Conservation (phyloP, 1,139 yeast genomes). For the Scheffersomyces parashehatae region DNA sequence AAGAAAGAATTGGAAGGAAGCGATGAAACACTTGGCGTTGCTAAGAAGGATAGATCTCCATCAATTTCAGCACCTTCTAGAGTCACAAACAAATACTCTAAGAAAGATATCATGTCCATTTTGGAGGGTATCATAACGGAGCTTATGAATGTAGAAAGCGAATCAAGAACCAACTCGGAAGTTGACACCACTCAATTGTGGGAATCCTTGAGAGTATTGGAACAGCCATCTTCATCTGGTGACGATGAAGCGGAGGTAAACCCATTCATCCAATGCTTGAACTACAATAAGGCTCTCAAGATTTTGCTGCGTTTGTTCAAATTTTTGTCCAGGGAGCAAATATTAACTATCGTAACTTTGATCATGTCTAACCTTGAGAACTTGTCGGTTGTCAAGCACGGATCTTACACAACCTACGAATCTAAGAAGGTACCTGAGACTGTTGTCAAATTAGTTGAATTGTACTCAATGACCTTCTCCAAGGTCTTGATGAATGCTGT, state of each 20-base stretch:
- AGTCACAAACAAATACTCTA: slow-evolving; percentile 35
- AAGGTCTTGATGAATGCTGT: slow-evolving; percentile 85
- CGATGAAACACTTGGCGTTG: slow-evolving; percentile 11
- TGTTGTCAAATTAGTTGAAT: slow-evolving; percentile 66
- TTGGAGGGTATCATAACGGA: slow-evolving; percentile 81
- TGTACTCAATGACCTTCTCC: slow-evolving; percentile 79
- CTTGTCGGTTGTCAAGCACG: slow-evolving; percentile 73
- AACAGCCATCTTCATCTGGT: slow-evolving; percentile 47
- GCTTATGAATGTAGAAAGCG: slow-evolving; percentile 79
- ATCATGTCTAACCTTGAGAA: slow-evolving; percentile 82
- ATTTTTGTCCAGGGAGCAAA: slow-evolving; percentile 75
- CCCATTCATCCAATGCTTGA: slow-evolving; percentile 82
- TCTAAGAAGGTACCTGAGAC: slow-evolving; percentile 53
- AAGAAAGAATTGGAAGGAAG: slow-evolving; percentile 20
- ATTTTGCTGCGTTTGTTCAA: slow-evolving; percentile 86
- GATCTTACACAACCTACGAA: slow-evolving; percentile 72
- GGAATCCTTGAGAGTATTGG: slow-evolving; percentile 73
- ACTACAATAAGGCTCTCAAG: slow-evolving; percentile 86
- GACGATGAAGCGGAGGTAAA: slow-evolving; percentile 52
- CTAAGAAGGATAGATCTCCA: slow-evolving; percentile 19
- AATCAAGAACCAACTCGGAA: slow-evolving; percentile 65
- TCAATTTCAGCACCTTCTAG: slow-evolving; percentile 29
- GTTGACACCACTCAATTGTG: slow-evolving; percentile 65
- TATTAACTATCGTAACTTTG: slow-evolving; percentile 74
- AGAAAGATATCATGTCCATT: slow-evolving; percentile 49